A percentile compares a stretch with the other conserved stretches of the same genome.
Conservation (phyloP, 73 alveolate genomes). For the Uronychia setigera region DNA sequence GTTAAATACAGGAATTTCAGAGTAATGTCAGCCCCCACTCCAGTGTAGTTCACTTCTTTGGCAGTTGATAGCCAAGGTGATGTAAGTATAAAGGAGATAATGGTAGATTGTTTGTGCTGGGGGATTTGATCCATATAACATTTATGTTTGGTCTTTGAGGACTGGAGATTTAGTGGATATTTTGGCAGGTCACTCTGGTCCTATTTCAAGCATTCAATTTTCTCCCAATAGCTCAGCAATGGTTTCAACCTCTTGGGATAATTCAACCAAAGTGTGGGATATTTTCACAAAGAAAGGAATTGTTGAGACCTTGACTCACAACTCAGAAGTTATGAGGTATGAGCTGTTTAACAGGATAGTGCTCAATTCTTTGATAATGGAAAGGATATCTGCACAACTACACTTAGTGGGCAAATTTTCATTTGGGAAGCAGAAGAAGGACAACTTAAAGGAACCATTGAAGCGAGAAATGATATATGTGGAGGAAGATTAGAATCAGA, state of each 20-base stretch:
- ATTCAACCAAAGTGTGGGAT: conserved; percentile 92
- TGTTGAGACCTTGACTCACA: conserved; percentile 73
- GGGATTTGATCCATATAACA: conserved; percentile 90
- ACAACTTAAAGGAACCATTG: conserved; percentile 76
- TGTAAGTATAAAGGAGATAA: background rate
- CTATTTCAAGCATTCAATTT: conserved; percentile 81
- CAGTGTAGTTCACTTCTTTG: conserved; percentile 84
- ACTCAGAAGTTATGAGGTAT: conserved; percentile 53
- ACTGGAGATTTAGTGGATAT: conserved; percentile 94
- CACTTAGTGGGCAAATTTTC: conserved; percentile 90
- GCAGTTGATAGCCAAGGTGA: conserved; percentile 94
- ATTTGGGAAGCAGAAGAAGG: conserved; percentile 90
- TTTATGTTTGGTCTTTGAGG: conserved; percentile 88
- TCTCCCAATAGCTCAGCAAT: conserved; percentile 68
- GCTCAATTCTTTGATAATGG: conserved; percentile 74
- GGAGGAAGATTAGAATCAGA: conserved; percentile 94
- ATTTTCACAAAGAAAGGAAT: conserved; percentile 85
- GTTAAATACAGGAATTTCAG: conserved; percentile 92
- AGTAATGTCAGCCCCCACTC: conserved; percentile 88
- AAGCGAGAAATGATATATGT: conserved; percentile 86
- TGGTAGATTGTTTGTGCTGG: conserved; percentile 78
- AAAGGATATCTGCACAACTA: conserved; percentile 87
- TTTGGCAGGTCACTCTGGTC: conserved; percentile 92
- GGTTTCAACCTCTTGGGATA: conserved; percentile 96
- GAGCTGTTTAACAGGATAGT: conserved; percentile 14